Percentiles rank a stretch among this genome's conserved stretches.
phyloP scores from a whole-genome alignment of 1,284 basidiomycete species.

The Kalmanozyma brasiliensis region DNA sequence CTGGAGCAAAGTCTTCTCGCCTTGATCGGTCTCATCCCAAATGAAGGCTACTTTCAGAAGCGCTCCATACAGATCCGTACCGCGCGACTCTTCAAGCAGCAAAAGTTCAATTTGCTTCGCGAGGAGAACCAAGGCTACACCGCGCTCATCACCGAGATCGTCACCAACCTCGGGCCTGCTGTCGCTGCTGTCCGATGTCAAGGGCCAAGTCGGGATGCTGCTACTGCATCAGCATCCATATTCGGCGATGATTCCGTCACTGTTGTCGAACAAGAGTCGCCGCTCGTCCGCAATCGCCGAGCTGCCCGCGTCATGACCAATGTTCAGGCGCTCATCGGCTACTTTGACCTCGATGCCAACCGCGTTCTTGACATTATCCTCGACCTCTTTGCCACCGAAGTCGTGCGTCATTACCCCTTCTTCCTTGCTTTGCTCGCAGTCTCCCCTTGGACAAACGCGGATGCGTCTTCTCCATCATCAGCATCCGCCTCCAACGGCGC shows the following conservation, averaged over 20 bases:
- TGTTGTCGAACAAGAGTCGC: conserved; percentile 55
- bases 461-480: conserved; percentile 7
- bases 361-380: conserved; percentile 92
- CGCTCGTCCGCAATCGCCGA: conserved; percentile 45
- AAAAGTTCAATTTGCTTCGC: conserved; percentile 95
- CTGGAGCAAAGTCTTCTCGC: conserved; percentile 55
- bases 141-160: conserved; percentile 85
- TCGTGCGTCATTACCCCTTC: conserved; percentile 87
- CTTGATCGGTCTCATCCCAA: conserved; percentile 45
- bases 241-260: conserved; percentile 20
- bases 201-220: conserved; percentile 9
- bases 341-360: conserved; percentile 95
- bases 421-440: conserved; percentile 85
- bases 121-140: conserved; percentile 98
- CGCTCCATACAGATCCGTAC: conserved; percentile 64
- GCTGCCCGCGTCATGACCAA: conserved; percentile 65
- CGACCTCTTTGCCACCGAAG: conserved; percentile 85
- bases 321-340: conserved; percentile 71
- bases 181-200: conserved; percentile 72
- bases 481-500: conserved; percentile 5
- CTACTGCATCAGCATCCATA: background rate
- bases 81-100: conserved; percentile 82
- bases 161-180: conserved; percentile 79
- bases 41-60: conserved; percentile 53
- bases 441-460: conserved; percentile 78